Conservation (phyloP, 1,139 yeast genomes). For the Hansenula sp. region DNA sequence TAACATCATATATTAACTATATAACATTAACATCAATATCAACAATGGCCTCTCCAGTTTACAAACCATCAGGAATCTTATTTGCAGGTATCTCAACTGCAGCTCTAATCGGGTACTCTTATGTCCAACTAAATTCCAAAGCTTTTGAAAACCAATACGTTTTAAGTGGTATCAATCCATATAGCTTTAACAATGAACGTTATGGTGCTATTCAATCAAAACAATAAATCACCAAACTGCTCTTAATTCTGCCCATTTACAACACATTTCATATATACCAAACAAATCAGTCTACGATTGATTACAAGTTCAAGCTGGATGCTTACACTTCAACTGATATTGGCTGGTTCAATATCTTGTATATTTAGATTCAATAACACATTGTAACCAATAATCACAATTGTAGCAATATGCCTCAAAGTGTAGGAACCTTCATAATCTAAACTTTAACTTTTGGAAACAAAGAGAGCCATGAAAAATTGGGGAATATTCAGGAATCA, state of each 20-base stretch:
- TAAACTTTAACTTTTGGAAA: too few species aligned
- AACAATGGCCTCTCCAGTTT: constrained; percentile 6
- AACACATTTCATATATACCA: neutral
- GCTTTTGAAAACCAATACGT: constrained; percentile 19
- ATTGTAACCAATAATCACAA: too few species aligned
- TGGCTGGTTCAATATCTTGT: too few species aligned
- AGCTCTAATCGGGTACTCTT: constrained; percentile 19
- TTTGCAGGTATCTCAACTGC: constrained; percentile 16
- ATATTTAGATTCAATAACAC: too few species aligned
- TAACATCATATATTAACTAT: neutral
- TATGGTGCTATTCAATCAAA: neutral
- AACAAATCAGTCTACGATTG: too few species aligned
- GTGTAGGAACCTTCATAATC: too few species aligned
- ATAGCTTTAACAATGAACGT: neutral
- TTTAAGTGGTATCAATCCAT: constrained; percentile 10
- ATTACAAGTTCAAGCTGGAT: too few species aligned
- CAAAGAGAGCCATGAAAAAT: too few species aligned
- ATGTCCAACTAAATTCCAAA: constrained; percentile 16
- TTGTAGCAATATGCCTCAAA: too few species aligned
- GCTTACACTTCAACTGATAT: too few species aligned
- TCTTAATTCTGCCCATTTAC: too few species aligned
- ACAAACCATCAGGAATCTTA: constrained; percentile 7
- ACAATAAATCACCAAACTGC: neutral
- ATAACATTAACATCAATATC: neutral
- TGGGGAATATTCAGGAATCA: too few species aligned